Evolutionary conservation across 202 grass and related monocot species (phyloP).

Genomic region (Zoysia matrella): DNA sequence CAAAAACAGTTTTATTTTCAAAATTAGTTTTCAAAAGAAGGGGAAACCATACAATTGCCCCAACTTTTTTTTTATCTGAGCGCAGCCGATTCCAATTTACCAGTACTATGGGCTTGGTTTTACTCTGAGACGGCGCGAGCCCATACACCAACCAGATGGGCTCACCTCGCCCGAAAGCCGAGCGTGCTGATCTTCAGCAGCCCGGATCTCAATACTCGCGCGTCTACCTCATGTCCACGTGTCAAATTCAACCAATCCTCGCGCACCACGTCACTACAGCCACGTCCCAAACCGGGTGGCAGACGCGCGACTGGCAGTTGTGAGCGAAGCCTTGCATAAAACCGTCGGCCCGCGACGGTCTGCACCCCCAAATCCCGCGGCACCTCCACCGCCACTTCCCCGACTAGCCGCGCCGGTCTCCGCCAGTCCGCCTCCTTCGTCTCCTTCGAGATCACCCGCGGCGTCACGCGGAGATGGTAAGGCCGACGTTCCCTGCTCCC

Average conservation of each 20-base stretch:
- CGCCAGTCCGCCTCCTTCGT: neutral
- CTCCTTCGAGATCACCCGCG: constrained; percentile 10
- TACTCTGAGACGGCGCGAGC: neutral
- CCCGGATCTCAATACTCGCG: too few relatives aligned
- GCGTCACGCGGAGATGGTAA: constrained; percentile 38
- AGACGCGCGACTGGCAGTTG: neutral
- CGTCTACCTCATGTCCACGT: neutral
- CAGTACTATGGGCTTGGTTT: too few relatives aligned
- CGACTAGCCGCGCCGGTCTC: neutral
- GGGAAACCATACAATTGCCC: too few relatives aligned
- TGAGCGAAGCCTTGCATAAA: neutral
- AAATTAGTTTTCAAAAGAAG: too few relatives aligned
- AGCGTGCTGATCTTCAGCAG: neutral
- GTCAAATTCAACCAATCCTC: neutral
- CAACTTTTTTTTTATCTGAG: too few relatives aligned
- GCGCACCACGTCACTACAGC: neutral
- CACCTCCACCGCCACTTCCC: neutral
- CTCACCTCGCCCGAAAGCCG: neutral
- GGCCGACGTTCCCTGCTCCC: too few relatives aligned
- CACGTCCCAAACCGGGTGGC: constrained; percentile 11
- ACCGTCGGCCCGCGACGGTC: neutral
- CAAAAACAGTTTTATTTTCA: too few relatives aligned
- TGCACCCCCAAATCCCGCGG: neutral
- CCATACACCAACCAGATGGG: neutral
- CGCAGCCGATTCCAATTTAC: too few relatives aligned